Conservation (phyloP, 2,329 filamentous ascomycete species). For the Fusarium irregulare region DNA sequence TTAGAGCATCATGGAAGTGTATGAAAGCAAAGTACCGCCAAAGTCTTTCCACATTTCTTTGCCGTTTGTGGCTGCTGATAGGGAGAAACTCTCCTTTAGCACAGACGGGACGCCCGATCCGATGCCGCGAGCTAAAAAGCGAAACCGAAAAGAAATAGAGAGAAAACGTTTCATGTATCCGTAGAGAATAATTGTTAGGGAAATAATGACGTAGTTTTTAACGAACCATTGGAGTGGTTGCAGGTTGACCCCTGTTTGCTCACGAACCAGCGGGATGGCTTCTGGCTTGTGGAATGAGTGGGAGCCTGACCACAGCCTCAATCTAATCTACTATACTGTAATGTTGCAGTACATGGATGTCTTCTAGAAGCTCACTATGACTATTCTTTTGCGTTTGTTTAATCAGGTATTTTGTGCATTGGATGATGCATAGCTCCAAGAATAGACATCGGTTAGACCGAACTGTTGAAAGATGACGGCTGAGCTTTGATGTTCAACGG, state of each 20-base stretch:
- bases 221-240: slow-evolving; percentile 28
- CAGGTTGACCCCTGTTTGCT: slow-evolving; percentile 27
- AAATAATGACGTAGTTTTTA: slow-evolving; percentile 40
- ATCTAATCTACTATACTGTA: not conserved
- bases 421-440: slow-evolving; percentile 3
- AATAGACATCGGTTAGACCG: slow-evolving; percentile 23
- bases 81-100: not conserved
- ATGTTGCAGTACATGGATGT: slow-evolving; percentile 7
- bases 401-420: not conserved
- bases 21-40: slow-evolving; percentile 7
- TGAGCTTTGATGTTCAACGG: not conserved
- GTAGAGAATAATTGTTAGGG: not conserved
- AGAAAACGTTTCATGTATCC: slow-evolving; percentile 4
- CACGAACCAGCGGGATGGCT: not conserved
- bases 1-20: not conserved
- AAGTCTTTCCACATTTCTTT: slow-evolving; percentile 5
- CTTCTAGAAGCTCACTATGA: slow-evolving; percentile 20
- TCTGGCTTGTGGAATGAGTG: slow-evolving; percentile 13
- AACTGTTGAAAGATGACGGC: not conserved
- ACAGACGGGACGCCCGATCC: slow-evolving; percentile 29
- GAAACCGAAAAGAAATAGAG: not conserved
- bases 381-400: slow-evolving; percentile 4
- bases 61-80: slow-evolving; percentile 27
- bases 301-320: slow-evolving; percentile 1
- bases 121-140: slow-evolving; percentile 10